Evolutionary conservation across 352 stramenopile genomes (phyloP).

Genomic region (Phytophthora kernoviae): DNA sequence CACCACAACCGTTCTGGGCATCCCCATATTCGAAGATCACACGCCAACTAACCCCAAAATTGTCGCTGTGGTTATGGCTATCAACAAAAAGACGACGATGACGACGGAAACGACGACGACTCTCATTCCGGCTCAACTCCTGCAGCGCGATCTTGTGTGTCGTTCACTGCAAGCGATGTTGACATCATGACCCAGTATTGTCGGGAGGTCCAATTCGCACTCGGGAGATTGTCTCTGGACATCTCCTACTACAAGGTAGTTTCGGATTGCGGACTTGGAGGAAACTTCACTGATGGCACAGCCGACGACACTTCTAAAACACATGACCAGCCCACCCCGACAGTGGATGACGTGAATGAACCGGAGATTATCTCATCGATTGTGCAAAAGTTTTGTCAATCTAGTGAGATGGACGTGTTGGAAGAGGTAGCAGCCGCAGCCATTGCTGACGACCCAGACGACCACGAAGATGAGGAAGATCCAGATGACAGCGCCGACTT

Average conservation of each 20-base stretch:
- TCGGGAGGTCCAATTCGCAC: conserved; percentile 69
- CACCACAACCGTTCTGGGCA: conserved; percentile 66
- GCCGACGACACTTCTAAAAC: conserved; percentile 5
- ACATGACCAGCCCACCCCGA: conserved; percentile 4
- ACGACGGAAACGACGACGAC: conserved; percentile 6
- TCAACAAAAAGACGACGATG: conserved; percentile 80
- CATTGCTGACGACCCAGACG: conserved; percentile 28
- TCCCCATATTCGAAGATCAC: conserved; percentile 74
- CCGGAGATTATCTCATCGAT: conserved; percentile 62
- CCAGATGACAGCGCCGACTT: conserved; percentile 1
- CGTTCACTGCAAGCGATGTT: conserved; percentile 53
- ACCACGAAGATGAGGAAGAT: conserved; percentile 26
- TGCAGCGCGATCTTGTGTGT: conserved; percentile 28
- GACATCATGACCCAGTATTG: conserved; percentile 62
- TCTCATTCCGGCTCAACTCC: conserved; percentile 19
- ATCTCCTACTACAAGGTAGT: conserved; percentile 79
- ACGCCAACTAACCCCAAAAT: conserved; percentile 62
- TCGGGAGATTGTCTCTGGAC: conserved; percentile 62
- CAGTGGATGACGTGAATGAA: conserved; percentile 45
- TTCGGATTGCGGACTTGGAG: conserved; percentile 48
- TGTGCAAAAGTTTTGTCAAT: conserved; percentile 66
- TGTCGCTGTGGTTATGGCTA: conserved; percentile 75
- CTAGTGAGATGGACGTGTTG: conserved; percentile 46
- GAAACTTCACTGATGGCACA: conserved; percentile 3
- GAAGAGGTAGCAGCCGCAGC: conserved; percentile 31